These are phyloP conservation scores for Fusarium nodosum DNA, from an alignment of 2,329 filamentous ascomycete genomes.

Conservation along the genomic window DNA sequence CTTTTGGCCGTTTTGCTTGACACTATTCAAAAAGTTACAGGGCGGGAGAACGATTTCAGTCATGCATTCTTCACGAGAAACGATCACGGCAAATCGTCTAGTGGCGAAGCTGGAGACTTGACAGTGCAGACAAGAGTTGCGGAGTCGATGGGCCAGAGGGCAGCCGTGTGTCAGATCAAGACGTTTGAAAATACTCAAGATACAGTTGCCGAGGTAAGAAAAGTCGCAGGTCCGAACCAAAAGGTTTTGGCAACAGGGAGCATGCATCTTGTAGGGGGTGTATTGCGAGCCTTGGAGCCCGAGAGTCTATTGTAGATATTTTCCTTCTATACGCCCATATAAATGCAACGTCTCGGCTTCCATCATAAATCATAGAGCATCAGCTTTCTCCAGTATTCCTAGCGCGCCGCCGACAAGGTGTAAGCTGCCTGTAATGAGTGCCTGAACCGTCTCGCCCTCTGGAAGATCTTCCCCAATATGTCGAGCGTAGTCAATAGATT, in stretches of 20 bases:
- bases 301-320: slow-evolving; percentile 53
- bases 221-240: slow-evolving; percentile 58
- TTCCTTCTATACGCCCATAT: slow-evolving; percentile 3
- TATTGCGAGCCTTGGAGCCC: slow-evolving; percentile 77
- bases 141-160: slow-evolving; percentile 68
- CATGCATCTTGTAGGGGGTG: slow-evolving; percentile 84
- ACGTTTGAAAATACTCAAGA: slow-evolving; percentile 79
- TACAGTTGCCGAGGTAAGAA: slow-evolving; percentile 71
- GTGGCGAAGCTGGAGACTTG: slow-evolving; percentile 59
- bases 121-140: slow-evolving; percentile 78
- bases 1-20: slow-evolving; percentile 74
- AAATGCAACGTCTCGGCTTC: neutral
- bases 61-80: slow-evolving; percentile 88
- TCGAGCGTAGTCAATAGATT: slow-evolving; percentile 65
- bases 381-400: slow-evolving; percentile 62
- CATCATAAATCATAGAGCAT: slow-evolving; percentile 55
- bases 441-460: slow-evolving; percentile 58
- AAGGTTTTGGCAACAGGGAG: slow-evolving; percentile 85
- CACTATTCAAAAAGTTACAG: slow-evolving; percentile 62
- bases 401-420: slow-evolving; percentile 71
- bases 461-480: slow-evolving; percentile 51
- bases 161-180: slow-evolving; percentile 60
- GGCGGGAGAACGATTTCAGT: slow-evolving; percentile 67
- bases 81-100: slow-evolving; percentile 53
- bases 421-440: slow-evolving; percentile 72